These are phyloP conservation scores for Xylariaceae sp. DNA, from an alignment of 2,329 filamentous ascomycete genomes.

Conservation along the genomic window DNA sequence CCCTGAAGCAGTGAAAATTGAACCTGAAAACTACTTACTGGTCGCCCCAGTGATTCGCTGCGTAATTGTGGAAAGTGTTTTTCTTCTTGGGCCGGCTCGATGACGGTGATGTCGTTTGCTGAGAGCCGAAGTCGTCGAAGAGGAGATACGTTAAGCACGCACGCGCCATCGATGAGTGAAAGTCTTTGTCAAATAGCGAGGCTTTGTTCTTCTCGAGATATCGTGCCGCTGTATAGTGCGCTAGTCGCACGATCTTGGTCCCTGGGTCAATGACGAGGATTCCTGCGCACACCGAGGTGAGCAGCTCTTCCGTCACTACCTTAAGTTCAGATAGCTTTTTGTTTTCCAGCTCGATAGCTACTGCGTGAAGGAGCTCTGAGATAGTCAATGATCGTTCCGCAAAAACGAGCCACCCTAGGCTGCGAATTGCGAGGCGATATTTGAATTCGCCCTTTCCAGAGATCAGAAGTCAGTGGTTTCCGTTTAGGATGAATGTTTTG, in stretches of 20 bases:
- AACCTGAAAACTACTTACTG: no score
- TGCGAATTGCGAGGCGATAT: not conserved
- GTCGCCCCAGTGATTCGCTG: conserved; percentile 8
- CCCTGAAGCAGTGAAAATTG: no score
- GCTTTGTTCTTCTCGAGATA: conserved; percentile 7
- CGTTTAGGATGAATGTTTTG: no score
- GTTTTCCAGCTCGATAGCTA: not conserved
- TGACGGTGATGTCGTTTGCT: no score
- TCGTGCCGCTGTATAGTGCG: conserved; percentile 13
- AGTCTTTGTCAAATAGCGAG: not conserved
- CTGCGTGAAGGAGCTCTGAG: conserved; percentile 11
- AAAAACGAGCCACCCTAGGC: conserved; percentile 12
- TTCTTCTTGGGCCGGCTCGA: no score
- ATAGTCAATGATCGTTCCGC: conserved; percentile 6
- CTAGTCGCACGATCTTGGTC: conserved; percentile 13
- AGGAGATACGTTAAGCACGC: conserved; percentile 11
- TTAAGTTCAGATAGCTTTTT: not conserved
- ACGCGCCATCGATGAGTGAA: conserved; percentile 9
- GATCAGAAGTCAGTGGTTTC: no score
- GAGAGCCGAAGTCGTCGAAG: not conserved
- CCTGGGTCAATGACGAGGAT: conserved; percentile 13
- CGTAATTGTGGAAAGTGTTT: conserved; percentile 13
- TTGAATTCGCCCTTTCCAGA: no score
- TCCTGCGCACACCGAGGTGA: conserved; percentile 11
- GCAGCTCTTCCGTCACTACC: conserved; percentile 3